A percentile compares a stretch with the other conserved stretches of the same genome.
Evolutionary conservation across 306 rosid species (phyloP).

Genomic region (Trifolium fragiferum): DNA sequence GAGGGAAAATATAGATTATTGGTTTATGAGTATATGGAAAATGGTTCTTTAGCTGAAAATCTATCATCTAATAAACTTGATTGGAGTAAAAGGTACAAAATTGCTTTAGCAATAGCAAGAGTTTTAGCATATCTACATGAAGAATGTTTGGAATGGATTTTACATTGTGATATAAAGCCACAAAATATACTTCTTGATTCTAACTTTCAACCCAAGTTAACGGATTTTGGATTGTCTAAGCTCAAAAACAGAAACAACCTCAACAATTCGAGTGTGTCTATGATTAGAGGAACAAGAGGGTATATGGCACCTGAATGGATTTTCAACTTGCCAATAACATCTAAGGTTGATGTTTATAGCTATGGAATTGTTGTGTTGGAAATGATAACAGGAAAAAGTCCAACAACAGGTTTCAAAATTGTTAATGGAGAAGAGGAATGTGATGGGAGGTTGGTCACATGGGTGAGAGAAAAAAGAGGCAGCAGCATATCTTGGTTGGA

Average conservation of each 20-base stretch:
- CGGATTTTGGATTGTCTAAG: constrained; percentile 47
- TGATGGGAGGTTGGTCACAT: constrained; percentile 30
- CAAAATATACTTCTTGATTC: constrained; percentile 42
- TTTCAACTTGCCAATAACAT: constrained; percentile 38
- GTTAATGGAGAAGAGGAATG: constrained; percentile 18
- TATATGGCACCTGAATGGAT: constrained; percentile 47
- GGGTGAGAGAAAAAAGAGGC: constrained; percentile 50
- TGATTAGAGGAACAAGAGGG: constrained; percentile 43
- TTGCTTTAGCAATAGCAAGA: constrained; percentile 41
- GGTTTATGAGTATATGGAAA: constrained; percentile 45
- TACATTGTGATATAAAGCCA: constrained; percentile 46
- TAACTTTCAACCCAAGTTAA: constrained; percentile 38
- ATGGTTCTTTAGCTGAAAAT: constrained; percentile 44
- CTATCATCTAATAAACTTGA: constrained; percentile 29
- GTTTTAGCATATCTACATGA: constrained; percentile 44
- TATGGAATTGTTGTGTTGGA: constrained; percentile 45
- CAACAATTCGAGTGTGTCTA: constrained; percentile 24
- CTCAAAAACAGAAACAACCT: constrained; percentile 23
- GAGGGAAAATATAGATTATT: constrained; percentile 41
- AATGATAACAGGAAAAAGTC: constrained; percentile 35
- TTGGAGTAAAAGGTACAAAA: constrained; percentile 39
- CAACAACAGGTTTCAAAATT: constrained; percentile 9
- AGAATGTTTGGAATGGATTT: constrained; percentile 44
- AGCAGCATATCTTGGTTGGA: constrained; percentile 27
- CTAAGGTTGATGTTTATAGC: constrained; percentile 45